Conservation (phyloP, 2,329 filamentous ascomycete genomes). For the Cladosporium velox region DNA sequence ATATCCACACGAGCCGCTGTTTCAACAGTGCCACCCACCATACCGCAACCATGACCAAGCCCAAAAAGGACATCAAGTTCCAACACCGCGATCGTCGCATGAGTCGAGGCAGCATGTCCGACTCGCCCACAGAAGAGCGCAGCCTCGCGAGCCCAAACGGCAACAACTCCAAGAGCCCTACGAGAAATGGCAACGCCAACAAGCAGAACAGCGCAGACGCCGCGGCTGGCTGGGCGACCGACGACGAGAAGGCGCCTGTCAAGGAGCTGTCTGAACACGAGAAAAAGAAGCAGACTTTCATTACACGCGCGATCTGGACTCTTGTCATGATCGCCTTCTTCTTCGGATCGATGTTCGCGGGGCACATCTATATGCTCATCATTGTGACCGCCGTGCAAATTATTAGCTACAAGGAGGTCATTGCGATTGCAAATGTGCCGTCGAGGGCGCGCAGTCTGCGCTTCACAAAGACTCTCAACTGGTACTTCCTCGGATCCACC, state of each 20-base stretch:
- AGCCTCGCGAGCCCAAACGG: conserved; percentile 43
- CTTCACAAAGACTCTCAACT: conserved; percentile 95
- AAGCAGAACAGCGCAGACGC: conserved; percentile 31
- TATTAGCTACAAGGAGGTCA: conserved; percentile 98
- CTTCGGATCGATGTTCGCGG: conserved; percentile 89
- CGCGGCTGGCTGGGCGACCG: conserved; percentile 38
- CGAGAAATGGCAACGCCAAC: conserved; percentile 43
- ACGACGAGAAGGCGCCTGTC: conserved; percentile 35
- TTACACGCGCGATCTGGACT: conserved; percentile 95
- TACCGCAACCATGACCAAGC: conserved; percentile 48
- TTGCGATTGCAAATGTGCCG: conserved; percentile 93
- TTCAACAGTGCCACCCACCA: neutral
- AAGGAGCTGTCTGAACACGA: conserved; percentile 69
- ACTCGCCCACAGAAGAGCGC: conserved; percentile 33
- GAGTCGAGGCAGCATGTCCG: conserved; percentile 66
- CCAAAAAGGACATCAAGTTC: conserved; percentile 63
- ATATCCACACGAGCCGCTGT: neutral
- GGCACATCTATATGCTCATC: conserved; percentile 94
- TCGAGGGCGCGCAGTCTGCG: conserved; percentile 86
- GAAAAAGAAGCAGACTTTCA: conserved; percentile 98
- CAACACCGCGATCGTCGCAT: conserved; percentile 59
- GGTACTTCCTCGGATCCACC: conserved; percentile 98
- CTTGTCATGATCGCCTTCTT: conserved; percentile 95
- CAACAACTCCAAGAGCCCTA: conserved; percentile 49
- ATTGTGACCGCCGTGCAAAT: conserved; percentile 94